phyloP scores from a whole-genome alignment of 208 protist genomes.

The Leptomonas pyrrhocoris region DNA sequence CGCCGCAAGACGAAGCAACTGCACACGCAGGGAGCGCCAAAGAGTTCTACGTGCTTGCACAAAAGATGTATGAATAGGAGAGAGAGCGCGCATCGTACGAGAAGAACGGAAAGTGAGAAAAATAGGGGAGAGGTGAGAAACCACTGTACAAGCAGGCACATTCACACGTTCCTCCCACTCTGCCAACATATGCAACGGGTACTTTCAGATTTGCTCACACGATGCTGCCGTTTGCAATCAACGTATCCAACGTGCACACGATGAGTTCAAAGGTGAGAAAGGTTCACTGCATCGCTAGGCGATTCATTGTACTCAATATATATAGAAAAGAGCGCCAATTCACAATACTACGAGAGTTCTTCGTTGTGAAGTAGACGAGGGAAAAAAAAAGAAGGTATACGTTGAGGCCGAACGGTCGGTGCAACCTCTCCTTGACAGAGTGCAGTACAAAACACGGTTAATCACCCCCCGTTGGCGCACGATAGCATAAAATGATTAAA shows the following conservation, averaged over 20 bases:
- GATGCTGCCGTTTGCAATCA: too few relatives aligned
- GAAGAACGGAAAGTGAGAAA: constrained; percentile 18
- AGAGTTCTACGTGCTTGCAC: neutral
- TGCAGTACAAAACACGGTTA: neutral
- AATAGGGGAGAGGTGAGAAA: constrained; percentile 1
- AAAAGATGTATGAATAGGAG: neutral
- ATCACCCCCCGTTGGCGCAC: neutral
- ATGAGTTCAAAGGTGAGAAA: too few relatives aligned
- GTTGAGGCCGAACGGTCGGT: constrained; percentile 3
- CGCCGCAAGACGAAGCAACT: neutral
- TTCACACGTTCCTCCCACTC: too few relatives aligned
- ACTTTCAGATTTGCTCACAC: neutral
- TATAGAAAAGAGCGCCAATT: too few relatives aligned
- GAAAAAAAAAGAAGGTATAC: constrained; percentile 4
- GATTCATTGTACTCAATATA: too few relatives aligned
- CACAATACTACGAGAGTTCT: too few relatives aligned
- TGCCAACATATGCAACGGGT: too few relatives aligned
- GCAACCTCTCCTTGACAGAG: neutral
- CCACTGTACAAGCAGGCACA: neutral
- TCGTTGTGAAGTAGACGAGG: too few relatives aligned
- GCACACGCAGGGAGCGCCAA: neutral
- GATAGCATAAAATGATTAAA: constrained; percentile 3
- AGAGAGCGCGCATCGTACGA: neutral
- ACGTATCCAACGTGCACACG: too few relatives aligned
- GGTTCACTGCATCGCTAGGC: too few relatives aligned